Evolutionary conservation across 2,329 filamentous ascomycete genomes (phyloP), one percentile per base, ranked within the genome.

Genomic region (Sporothrix brunneoviolacea): DNA sequence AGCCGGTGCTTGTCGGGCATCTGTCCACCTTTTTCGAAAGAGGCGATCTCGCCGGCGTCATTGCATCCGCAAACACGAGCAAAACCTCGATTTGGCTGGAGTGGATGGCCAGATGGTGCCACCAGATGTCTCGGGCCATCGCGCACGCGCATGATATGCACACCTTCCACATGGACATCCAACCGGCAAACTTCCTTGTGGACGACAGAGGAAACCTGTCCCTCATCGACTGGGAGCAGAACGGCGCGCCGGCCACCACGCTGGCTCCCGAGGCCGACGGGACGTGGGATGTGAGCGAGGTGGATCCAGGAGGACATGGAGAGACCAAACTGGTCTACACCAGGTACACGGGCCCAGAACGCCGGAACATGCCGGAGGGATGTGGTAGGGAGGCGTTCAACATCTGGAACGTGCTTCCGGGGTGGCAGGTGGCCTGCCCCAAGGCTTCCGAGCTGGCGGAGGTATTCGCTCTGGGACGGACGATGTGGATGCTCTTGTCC

Each of bases 91-190:
- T 61, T 5, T 42, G 54, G 4, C 48, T 59, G 1, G 16, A 1
- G 0, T 43, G 47, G 4, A 61, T 59, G 44, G 57, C 55, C 7
- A 45, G 46, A 15, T 62, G 59, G 60, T 61, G 60, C 52, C 32
- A 44, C 24, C 51, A 59, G 28, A 61, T 62, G 60, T 49, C 58
- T 2, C 24, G 44, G 10, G 59, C 59, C 9, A 39, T 61, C 9
- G 48, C 46, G 4, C 54, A 61, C 28, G 59, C 59, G 2, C 59
- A 61, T 27, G 46, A 30, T 7, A 57, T 54, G 13, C 35, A 55
- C 4, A 63, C 55, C 1, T 65, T 55, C 39, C 61, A 64, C 48
- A 62, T 61, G 58, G 61, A 64, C 42, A 56, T 64, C 42, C 64
- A 63, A 50, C 61, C 62, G 1, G 57, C 55, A 19, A 64, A 65